Conservation (phyloP, 139 green algal genomes). For the Mesostigma viride region DNA sequence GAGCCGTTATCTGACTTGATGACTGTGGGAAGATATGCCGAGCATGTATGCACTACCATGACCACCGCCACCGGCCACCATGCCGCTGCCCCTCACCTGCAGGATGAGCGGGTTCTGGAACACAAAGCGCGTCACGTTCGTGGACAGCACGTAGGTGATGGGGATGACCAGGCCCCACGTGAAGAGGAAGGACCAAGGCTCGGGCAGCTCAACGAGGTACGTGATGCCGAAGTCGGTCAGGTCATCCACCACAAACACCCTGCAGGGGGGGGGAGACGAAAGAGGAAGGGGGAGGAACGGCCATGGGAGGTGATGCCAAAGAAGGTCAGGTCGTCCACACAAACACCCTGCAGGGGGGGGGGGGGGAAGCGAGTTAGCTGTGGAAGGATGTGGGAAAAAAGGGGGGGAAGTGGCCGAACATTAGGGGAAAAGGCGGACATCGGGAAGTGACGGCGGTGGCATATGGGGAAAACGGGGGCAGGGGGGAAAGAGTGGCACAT, state of each 20-base stretch:
- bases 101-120: constrained; percentile 34
- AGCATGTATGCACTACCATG: neutral
- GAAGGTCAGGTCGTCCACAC: too few species aligned
- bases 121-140: constrained; percentile 25
- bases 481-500: too few species aligned
- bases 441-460: too few species aligned
- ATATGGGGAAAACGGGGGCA: too few species aligned
- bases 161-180: constrained; percentile 34
- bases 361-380: too few species aligned
- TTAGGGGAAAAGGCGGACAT: too few species aligned
- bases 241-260: constrained; percentile 36
- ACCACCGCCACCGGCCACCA: neutral
- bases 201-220: constrained; percentile 33
- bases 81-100: constrained; percentile 24
- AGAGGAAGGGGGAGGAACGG: too few species aligned
- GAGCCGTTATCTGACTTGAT: neutral
- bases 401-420: too few species aligned
- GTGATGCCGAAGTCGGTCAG: constrained; percentile 38
- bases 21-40: neutral
- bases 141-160: constrained; percentile 24
- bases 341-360: too few species aligned
- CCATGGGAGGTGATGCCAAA: too few species aligned
- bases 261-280: constrained; percentile 8
- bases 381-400: too few species aligned
- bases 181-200: constrained; percentile 36